These are phyloP conservation scores for Galerina sulciceps DNA, from an alignment of 768 basidiomycete genomes.

Conservation along the genomic window DNA sequence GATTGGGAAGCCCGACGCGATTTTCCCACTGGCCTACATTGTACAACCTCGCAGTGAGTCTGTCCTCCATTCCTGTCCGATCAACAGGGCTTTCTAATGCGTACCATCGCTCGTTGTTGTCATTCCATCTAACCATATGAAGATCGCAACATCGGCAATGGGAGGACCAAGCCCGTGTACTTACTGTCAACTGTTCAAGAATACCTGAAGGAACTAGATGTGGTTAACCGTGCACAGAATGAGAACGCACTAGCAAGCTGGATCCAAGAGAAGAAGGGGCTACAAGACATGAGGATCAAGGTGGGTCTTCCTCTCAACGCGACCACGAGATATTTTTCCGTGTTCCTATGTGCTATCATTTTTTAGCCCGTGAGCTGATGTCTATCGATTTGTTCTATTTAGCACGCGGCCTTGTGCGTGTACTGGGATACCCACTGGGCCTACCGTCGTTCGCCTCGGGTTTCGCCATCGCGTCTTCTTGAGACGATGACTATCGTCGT, in stretches of 20 bases:
- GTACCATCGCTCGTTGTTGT: neutral
- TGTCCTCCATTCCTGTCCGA: neutral
- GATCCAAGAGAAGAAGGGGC: constrained; percentile 29
- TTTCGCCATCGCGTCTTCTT: constrained; percentile 14
- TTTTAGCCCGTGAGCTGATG: neutral
- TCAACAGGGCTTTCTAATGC: neutral
- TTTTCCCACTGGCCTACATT: constrained; percentile 32
- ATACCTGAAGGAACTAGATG: constrained; percentile 32
- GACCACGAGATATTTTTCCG: neutral
- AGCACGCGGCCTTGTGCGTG: constrained; percentile 42
- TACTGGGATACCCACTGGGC: constrained; percentile 35
- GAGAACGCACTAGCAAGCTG: constrained; percentile 27
- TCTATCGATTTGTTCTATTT: neutral
- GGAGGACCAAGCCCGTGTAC: constrained; percentile 27
- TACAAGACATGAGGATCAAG: constrained; percentile 27
- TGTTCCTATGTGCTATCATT: neutral
- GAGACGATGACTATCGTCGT: constrained; percentile 28
- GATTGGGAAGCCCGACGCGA: constrained; percentile 28
- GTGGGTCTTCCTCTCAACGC: constrained; percentile 18
- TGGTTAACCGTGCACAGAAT: constrained; percentile 15
- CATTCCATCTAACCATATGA: neutral
- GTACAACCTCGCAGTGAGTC: constrained; percentile 25
- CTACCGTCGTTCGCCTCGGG: constrained; percentile 13
- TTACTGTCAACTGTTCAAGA: constrained; percentile 25
- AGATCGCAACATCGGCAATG: neutral